Conservation (phyloP, 2,329 filamentous ascomycete genomes). For the Paramyrothecium sp. region DNA sequence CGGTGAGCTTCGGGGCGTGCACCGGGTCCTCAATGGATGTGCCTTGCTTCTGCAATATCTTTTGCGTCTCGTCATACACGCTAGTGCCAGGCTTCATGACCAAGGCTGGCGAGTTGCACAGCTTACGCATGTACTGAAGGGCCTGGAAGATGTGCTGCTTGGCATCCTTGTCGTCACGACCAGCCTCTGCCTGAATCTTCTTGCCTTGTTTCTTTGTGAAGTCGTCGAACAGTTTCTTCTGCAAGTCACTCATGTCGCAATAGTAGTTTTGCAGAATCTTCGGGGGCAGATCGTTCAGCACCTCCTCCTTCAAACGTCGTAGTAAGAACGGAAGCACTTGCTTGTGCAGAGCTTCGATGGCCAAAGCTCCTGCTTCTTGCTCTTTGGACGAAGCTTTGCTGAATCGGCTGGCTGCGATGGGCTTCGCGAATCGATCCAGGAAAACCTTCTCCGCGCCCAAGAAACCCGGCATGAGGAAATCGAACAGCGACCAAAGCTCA, state of each 20-base stretch:
- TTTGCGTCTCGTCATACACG: slow-evolving; percentile 85
- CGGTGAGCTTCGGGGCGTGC: slow-evolving; percentile 90
- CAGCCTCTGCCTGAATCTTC: slow-evolving; percentile 79
- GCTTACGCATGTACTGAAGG: slow-evolving; percentile 97
- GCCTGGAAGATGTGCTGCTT: slow-evolving; percentile 99
- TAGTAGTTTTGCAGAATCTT: slow-evolving; percentile 99
- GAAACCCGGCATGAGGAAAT: slow-evolving; percentile 99
- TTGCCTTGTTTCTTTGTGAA: slow-evolving; percentile 93
- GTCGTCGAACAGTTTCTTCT: slow-evolving; percentile 93
- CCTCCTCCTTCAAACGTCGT: slow-evolving; percentile 94
- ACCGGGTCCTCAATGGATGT: slow-evolving; percentile 80
- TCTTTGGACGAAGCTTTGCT: slow-evolving; percentile 98
- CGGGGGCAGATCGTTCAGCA: slow-evolving; percentile 90
- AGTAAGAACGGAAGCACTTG: slow-evolving; percentile 96
- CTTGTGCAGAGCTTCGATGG: slow-evolving; percentile 97
- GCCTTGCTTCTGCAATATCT: slow-evolving; percentile 72
- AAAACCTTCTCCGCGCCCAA: slow-evolving; percentile 94
- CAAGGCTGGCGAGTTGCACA: slow-evolving; percentile 95
- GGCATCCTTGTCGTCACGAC: slow-evolving; percentile 82
- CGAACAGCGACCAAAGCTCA: slow-evolving; percentile 96
- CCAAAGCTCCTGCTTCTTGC: slow-evolving; percentile 92
- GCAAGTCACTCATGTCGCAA: slow-evolving; percentile 92
- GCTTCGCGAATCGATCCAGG: slow-evolving; percentile 90
- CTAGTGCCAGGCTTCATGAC: slow-evolving; percentile 94
- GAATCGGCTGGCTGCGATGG: slow-evolving; percentile 89